Percentiles rank a stretch among this genome's conserved stretches.
phyloP scores from a whole-genome alignment of 371 early-diverging fungal genomes.

The Mortierella sp. region DNA sequence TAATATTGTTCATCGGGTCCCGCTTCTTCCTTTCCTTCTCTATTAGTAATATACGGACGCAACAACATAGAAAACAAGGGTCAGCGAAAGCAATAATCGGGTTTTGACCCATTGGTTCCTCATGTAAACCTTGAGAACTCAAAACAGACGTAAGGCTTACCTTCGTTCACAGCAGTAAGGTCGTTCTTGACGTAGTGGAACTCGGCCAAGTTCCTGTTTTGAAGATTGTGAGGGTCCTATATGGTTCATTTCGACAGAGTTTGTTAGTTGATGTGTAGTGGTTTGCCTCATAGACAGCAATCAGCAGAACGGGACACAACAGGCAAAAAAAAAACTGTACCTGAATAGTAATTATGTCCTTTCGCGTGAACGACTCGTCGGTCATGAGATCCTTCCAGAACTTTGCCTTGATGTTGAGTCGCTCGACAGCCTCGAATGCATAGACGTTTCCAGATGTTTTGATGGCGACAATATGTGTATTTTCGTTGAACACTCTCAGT shows the following conservation, averaged over 20 bases:
- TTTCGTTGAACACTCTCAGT: conserved; percentile 87
- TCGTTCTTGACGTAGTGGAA: conserved; percentile 84
- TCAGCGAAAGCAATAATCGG: too few relatives aligned
- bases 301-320: background rate
- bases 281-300: too few relatives aligned
- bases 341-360: conserved; percentile 91
- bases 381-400: conserved; percentile 90
- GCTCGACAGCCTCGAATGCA: conserved; percentile 88
- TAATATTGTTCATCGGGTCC: conserved; percentile 74
- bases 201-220: conserved; percentile 75
- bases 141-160: conserved; percentile 23
- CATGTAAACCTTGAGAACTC: too few relatives aligned
- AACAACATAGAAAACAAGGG: too few relatives aligned
- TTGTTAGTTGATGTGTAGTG: too few relatives aligned
- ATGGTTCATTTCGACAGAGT: too few relatives aligned
- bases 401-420: conserved; percentile 87
- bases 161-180: conserved; percentile 65
- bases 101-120: too few relatives aligned
- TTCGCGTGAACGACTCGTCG: conserved; percentile 87
- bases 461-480: conserved; percentile 93
- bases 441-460: conserved; percentile 91
- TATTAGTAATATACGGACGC: conserved; percentile 14
- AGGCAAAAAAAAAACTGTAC: conserved; percentile 39
- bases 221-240: conserved; percentile 89
- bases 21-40: conserved; percentile 64